These are phyloP conservation scores for Anacardium occidentale DNA, from an alignment of 345 rosid genomes.

Conservation along the genomic window DNA sequence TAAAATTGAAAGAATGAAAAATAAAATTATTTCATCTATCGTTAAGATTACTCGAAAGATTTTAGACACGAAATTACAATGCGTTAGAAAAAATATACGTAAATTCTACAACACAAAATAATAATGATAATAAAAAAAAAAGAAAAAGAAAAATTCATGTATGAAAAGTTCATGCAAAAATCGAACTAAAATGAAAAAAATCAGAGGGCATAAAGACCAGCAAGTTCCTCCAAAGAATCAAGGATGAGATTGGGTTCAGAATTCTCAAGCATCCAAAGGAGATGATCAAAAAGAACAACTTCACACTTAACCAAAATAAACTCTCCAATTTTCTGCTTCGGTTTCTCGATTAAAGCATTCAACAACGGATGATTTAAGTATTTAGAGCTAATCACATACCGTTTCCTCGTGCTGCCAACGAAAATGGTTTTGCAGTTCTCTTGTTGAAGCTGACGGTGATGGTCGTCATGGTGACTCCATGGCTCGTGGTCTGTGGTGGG, in stretches of 20 bases:
- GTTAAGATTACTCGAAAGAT: too few species aligned
- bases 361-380: slow-evolving; percentile 71
- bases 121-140: too few species aligned
- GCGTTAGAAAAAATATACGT: too few species aligned
- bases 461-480: slow-evolving; percentile 26
- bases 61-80: too few species aligned
- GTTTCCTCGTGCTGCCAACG: slow-evolving; percentile 76
- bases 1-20: too few species aligned
- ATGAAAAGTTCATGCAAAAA: too few species aligned
- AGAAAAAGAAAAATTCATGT: too few species aligned
- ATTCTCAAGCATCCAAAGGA: slow-evolving; percentile 85
- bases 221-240: slow-evolving; percentile 74
- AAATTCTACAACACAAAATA: too few species aligned
- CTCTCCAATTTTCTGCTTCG: slow-evolving; percentile 33
- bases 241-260: slow-evolving; percentile 56
- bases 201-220: slow-evolving; percentile 64
- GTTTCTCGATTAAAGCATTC: slow-evolving; percentile 62
- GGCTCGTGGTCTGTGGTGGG: slow-evolving; percentile 41
- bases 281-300: slow-evolving; percentile 85
- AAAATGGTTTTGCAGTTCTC: slow-evolving; percentile 32
- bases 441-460: slow-evolving; percentile 13
- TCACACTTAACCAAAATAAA: slow-evolving; percentile 58
- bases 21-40: too few species aligned
- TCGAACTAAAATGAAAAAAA: background rate
- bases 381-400: slow-evolving; percentile 63